A percentile compares a stretch with the other conserved stretches of the same genome.
These are phyloP conservation scores for Trichoderma aggressivum DNA, from an alignment of 2,329 filamentous ascomycete species.

Conservation along the genomic window DNA sequence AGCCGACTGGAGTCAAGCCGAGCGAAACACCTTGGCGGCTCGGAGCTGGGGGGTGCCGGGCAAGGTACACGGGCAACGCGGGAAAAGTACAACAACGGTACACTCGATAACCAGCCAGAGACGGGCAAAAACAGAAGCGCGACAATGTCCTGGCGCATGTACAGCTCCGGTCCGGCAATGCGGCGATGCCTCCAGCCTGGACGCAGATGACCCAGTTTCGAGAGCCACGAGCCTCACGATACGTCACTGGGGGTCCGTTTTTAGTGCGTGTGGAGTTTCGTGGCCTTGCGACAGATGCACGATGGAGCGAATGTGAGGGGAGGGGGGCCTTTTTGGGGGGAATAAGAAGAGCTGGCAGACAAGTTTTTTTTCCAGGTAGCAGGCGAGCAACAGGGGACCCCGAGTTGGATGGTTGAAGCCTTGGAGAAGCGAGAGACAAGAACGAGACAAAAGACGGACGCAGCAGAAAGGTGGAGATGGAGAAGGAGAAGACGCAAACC, in stretches of 20 bases:
- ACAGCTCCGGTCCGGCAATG: background rate
- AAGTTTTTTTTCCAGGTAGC: background rate
- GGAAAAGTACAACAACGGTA: background rate
- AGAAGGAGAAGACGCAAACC: background rate
- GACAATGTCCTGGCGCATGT: conserved; percentile 6
- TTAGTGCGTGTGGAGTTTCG: conserved; percentile 13
- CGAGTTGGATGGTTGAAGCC: background rate
- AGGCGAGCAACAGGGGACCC: background rate
- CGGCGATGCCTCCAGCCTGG: conserved; percentile 11
- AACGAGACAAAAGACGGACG: background rate
- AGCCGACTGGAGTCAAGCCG: conserved; percentile 11
- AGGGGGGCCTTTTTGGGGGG: background rate
- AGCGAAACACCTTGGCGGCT: conserved; percentile 4
- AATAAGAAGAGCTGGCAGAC: background rate
- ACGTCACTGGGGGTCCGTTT: conserved; percentile 17
- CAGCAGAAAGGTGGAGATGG: conserved; percentile 1
- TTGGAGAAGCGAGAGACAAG: background rate
- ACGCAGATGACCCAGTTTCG: conserved; percentile 20
- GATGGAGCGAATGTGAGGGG: conserved; percentile 9
- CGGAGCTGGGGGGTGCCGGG: conserved; percentile 3
- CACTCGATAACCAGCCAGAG: background rate
- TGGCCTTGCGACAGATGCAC: conserved; percentile 12
- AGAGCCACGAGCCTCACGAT: conserved; percentile 18
- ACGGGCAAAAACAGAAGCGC: background rate
- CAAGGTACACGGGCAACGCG: background rate